Evolutionary conservation across 495 filamentous ascomycete species (phyloP).

Genomic region (Chaetomium fimeti): DNA sequence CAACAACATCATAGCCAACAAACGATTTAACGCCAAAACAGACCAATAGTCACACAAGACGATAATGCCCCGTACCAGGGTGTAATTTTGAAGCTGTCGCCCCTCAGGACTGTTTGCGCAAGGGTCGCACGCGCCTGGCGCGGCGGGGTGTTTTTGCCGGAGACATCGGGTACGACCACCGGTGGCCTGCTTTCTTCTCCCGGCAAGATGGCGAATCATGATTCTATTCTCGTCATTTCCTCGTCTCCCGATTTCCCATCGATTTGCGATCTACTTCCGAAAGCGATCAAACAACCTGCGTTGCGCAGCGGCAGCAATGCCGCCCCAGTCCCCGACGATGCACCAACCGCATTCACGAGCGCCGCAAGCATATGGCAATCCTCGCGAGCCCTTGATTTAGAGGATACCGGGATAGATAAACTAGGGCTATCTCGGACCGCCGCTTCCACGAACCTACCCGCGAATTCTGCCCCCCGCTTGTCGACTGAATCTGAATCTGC

Average conservation of each 20-base stretch:
- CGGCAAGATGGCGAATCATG: conserved; percentile 25
- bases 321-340: conserved; percentile 37
- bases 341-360: conserved; percentile 41
- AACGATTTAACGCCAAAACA: background rate
- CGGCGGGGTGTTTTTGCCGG: conserved; percentile 27
- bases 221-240: conserved; percentile 39
- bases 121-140: conserved; percentile 44
- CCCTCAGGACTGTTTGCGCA: background rate
- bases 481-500: background rate
- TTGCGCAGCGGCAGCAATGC: conserved; percentile 38
- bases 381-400: conserved; percentile 9
- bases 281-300: conserved; percentile 30
- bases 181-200: conserved; percentile 41
- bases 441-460: background rate
- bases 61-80: background rate
- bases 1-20: background rate
- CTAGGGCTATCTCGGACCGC: background rate
- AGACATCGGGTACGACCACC: conserved; percentile 38
- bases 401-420: background rate
- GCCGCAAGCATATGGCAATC: conserved; percentile 39
- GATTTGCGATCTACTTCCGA: conserved; percentile 41
- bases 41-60: background rate
- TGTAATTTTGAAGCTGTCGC: conserved; percentile 15
- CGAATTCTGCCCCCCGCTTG: background rate
- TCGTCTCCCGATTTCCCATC: conserved; percentile 51